phyloP scores from a whole-genome alignment of 208 protist species.

The Leishmania aethiopica region DNA sequence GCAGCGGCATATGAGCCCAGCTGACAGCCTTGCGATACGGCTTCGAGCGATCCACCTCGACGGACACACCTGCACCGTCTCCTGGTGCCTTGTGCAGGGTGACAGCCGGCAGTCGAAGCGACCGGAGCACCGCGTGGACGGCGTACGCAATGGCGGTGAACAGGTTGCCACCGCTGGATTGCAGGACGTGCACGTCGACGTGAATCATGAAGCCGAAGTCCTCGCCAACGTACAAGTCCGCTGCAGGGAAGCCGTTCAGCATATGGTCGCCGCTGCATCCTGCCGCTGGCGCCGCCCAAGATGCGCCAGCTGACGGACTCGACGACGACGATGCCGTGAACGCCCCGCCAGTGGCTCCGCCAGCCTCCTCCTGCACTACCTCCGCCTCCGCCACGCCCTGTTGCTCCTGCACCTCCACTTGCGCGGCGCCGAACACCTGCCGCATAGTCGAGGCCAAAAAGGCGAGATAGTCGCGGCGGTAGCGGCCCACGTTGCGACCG shows the following conservation, averaged over 20 bases:
- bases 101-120: slow-evolving; percentile 59
- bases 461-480: slow-evolving; percentile 66
- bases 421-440: slow-evolving; percentile 66
- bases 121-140: slow-evolving; percentile 68
- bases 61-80: slow-evolving; percentile 48
- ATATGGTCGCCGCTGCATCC: slow-evolving; percentile 1
- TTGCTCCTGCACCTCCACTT: slow-evolving; percentile 57
- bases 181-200: slow-evolving; percentile 82
- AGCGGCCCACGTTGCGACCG: slow-evolving; percentile 40
- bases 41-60: slow-evolving; percentile 74
- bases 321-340: slow-evolving; percentile 14
- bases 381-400: slow-evolving; percentile 72
- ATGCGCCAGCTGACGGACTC: not conserved
- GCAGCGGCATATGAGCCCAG: slow-evolving; percentile 65
- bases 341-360: not conserved
- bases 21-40: slow-evolving; percentile 54
- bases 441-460: slow-evolving; percentile 60
- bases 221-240: slow-evolving; percentile 73
- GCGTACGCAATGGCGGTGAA: slow-evolving; percentile 51
- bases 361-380: slow-evolving; percentile 23
- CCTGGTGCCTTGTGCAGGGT: slow-evolving; percentile 56
- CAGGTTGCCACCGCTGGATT: slow-evolving; percentile 67
- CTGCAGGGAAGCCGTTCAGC: slow-evolving; percentile 50
- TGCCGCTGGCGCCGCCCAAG: not conserved
- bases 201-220: slow-evolving; percentile 80